These are phyloP conservation scores for Clonostachys solani DNA, from an alignment of 2,329 filamentous ascomycete species.

Conservation along the genomic window DNA sequence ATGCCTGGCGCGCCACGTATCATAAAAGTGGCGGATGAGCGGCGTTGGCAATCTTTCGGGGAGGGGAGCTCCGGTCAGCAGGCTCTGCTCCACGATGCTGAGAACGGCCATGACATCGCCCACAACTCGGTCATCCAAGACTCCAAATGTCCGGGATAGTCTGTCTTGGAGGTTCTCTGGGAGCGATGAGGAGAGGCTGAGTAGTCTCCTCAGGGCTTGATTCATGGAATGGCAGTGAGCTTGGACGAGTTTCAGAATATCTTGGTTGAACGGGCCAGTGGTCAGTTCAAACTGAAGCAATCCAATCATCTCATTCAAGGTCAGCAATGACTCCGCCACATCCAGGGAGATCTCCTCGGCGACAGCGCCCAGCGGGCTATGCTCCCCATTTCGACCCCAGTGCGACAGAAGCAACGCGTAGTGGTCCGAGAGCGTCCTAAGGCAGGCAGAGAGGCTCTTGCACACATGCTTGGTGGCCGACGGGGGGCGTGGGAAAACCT, in stretches of 20 bases:
- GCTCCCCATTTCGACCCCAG: conserved; percentile 26
- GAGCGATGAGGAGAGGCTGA: conserved; percentile 25
- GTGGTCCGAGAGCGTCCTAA: conserved; percentile 38
- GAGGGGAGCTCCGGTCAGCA: conserved; percentile 40
- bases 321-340: conserved; percentile 17
- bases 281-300: conserved; percentile 21
- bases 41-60: conserved; percentile 43
- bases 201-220: conserved; percentile 21
- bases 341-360: conserved; percentile 20
- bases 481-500: conserved; percentile 39
- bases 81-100: conserved; percentile 36
- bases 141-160: conserved; percentile 27
- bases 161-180: conserved; percentile 32
- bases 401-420: conserved; percentile 42
- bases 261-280: conserved; percentile 20
- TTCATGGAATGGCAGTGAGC: conserved; percentile 24
- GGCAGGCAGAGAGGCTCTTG: conserved; percentile 35
- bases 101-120: conserved; percentile 47
- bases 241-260: conserved; percentile 19
- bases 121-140: conserved; percentile 36
- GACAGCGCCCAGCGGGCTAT: conserved; percentile 19
- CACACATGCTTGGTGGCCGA: conserved; percentile 38
- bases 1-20: conserved; percentile 12
- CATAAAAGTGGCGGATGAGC: conserved; percentile 27
- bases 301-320: conserved; percentile 15